Conservation (phyloP, 257 asterid species). For the Prunella vulgaris region DNA sequence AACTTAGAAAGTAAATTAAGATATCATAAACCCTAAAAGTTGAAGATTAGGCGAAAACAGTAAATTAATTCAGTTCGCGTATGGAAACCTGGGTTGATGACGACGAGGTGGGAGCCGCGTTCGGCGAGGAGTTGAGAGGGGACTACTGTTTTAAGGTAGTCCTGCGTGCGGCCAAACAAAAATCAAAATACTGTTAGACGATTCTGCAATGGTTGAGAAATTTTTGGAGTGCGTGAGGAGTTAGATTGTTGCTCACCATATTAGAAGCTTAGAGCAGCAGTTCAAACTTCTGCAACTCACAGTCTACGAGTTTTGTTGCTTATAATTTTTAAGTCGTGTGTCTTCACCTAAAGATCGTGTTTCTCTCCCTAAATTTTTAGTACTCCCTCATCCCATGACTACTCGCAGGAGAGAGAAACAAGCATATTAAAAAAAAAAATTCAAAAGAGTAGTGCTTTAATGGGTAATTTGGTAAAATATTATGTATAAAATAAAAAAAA, state of each 20-base stretch:
- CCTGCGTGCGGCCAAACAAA: constrained; percentile 39
- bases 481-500: too few relatives aligned
- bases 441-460: too few relatives aligned
- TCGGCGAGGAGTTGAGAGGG: constrained; percentile 89
- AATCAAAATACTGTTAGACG: not conserved
- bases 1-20: not conserved
- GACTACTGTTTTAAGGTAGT: constrained; percentile 67
- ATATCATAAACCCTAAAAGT: not conserved
- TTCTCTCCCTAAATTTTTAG: too few relatives aligned
- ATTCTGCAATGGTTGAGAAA: not conserved
- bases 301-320: not conserved
- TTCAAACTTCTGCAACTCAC: not conserved
- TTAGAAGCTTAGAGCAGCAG: constrained; percentile 14
- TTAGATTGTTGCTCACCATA: constrained; percentile 36
- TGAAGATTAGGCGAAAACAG: not conserved
- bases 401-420: too few relatives aligned
- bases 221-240: constrained; percentile 12
- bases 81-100: constrained; percentile 82
- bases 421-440: too few relatives aligned
- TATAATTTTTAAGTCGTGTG: not conserved
- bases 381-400: too few relatives aligned
- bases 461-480: too few relatives aligned
- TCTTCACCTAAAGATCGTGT: not conserved
- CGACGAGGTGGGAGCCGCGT: constrained; percentile 93
- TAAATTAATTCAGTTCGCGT: not conserved